phyloP scores from a whole-genome alignment of 2,329 filamentous ascomycete genomes.

The Paracorniculantispora psalliotae region DNA sequence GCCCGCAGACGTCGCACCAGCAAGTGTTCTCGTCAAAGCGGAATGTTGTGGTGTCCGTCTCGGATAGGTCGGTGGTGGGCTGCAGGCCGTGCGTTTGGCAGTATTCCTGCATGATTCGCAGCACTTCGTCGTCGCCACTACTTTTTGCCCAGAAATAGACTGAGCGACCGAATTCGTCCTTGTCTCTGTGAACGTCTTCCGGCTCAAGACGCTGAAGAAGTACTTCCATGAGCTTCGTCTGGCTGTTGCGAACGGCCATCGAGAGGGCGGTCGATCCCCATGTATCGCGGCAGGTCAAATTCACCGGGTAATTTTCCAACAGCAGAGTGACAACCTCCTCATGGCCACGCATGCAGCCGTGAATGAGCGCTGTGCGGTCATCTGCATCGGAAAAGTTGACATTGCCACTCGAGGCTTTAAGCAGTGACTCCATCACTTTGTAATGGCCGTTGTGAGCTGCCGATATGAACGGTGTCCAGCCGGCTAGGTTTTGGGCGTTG shows the following conservation, averaged over 20 bases:
- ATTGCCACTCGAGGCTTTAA: neutral
- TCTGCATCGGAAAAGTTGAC: slow-evolving; percentile 1
- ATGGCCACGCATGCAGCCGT: slow-evolving; percentile 7
- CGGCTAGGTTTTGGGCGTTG: neutral
- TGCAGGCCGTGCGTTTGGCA: neutral
- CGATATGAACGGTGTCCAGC: neutral
- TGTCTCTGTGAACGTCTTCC: neutral
- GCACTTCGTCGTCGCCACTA: neutral
- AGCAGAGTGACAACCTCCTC: neutral
- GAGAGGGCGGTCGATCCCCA: slow-evolving; percentile 10
- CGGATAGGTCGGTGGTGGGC: neutral
- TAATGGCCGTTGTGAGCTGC: neutral
- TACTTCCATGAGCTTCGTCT: neutral
- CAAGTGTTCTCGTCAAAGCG: neutral
- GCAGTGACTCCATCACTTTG: neutral
- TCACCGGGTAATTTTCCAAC: neutral
- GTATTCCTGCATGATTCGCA: neutral
- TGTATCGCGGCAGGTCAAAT: neutral
- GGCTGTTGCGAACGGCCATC: slow-evolving; percentile 8
- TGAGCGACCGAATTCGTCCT: neutral
- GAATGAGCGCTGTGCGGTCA: slow-evolving; percentile 6
- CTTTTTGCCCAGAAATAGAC: slow-evolving; percentile 5
- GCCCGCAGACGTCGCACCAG: slow-evolving; percentile 17
- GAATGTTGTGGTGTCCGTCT: neutral
- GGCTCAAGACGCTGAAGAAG: neutral